Evolutionary conservation across 257 asterid species (phyloP).

Genomic region (Salvia rosmarinus): DNA sequence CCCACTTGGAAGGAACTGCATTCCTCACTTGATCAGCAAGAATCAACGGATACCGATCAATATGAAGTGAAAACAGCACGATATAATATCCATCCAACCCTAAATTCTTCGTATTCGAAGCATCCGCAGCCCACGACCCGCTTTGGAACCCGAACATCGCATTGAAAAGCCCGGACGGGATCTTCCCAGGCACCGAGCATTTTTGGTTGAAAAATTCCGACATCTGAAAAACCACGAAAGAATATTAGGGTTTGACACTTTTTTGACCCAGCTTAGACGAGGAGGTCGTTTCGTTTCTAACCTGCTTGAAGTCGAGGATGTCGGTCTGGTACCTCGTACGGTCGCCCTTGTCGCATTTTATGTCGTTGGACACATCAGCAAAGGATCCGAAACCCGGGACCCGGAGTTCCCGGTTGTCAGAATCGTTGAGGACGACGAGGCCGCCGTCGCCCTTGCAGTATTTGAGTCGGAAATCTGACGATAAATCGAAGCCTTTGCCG

Average conservation of each 20-base stretch:
- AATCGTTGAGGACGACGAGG: constrained; percentile 60
- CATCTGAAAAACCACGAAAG: constrained; percentile 50
- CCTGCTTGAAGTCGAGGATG: constrained; percentile 80
- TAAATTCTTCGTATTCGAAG: constrained; percentile 55
- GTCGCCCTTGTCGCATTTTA: constrained; percentile 89
- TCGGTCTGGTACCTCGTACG: constrained; percentile 83
- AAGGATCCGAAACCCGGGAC: constrained; percentile 76
- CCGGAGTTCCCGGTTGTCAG: constrained; percentile 44
- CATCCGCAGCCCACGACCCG: constrained; percentile 85
- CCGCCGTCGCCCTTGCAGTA: constrained; percentile 76
- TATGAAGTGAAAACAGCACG: constrained; percentile 53
- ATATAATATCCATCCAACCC: constrained; percentile 86
- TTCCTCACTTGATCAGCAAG: constrained; percentile 64
- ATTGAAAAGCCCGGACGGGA: constrained; percentile 86
- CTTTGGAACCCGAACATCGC: constrained; percentile 83
- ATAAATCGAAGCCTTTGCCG: constrained; percentile 83
- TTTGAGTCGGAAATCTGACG: constrained; percentile 76
- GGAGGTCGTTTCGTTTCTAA: background rate
- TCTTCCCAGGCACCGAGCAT: constrained; percentile 73
- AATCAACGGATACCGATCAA: constrained; percentile 73
- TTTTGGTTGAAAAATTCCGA: constrained; percentile 76
- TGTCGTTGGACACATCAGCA: constrained; percentile 55
- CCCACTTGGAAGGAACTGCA: constrained; percentile 90
- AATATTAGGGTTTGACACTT: background rate
- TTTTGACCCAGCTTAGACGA: background rate